Conservation (phyloP, 163 green algal genomes). For the Scenedesmus sp. region DNA sequence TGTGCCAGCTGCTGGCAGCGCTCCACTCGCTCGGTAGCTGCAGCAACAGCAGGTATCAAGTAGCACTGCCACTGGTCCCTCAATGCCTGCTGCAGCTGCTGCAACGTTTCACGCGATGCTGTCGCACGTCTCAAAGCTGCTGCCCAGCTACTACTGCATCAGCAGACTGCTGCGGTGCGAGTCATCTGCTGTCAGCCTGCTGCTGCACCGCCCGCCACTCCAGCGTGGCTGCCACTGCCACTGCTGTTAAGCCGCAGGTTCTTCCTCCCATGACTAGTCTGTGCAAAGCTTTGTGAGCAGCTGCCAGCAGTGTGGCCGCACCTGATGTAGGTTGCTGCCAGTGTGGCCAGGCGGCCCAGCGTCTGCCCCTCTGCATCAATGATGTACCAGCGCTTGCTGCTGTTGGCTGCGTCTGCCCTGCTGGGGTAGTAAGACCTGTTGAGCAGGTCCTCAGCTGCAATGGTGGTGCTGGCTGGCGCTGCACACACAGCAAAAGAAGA, state of each 20-base stretch:
- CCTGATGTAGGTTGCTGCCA: conserved; percentile 92
- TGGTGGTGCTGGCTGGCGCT: not conserved
- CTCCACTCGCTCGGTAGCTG: not conserved
- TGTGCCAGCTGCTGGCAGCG: too few species aligned
- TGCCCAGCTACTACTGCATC: not conserved
- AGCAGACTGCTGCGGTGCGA: not conserved
- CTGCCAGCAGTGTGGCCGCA: conserved; percentile 27
- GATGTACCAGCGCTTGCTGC: conserved; percentile 95
- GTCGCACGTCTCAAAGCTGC: not conserved
- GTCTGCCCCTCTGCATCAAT: conserved; percentile 96
- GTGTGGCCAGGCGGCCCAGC: conserved; percentile 90
- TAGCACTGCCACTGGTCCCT: not conserved
- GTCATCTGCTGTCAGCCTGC: not conserved
- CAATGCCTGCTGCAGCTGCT: not conserved
- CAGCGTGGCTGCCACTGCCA: not conserved
- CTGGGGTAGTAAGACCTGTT: conserved; percentile 99
- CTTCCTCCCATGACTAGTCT: not conserved
- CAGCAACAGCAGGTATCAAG: not conserved
- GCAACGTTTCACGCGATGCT: too few species aligned
- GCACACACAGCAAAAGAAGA: not conserved
- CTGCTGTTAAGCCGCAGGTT: not conserved
- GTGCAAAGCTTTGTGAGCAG: not conserved
- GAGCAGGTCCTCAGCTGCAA: conserved; percentile 72
- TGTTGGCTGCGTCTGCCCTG: conserved; percentile 80
- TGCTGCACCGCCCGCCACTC: not conserved